Evolutionary conservation across 148 eudicot species (phyloP), one percentile per base, ranked within the genome.

Genomic region (Rhododendron henanense): DNA sequence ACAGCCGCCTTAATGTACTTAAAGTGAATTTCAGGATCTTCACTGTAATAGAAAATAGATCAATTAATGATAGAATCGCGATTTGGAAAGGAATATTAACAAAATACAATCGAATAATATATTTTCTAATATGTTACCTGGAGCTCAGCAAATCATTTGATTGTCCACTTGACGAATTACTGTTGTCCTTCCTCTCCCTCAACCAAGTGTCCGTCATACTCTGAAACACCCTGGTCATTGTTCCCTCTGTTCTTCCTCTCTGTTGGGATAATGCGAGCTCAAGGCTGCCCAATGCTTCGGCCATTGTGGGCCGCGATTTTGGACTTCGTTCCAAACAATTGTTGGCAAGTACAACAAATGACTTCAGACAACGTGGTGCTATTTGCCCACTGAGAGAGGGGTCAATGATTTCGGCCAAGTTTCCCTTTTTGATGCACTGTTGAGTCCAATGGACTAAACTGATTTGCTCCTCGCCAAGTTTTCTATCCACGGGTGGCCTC

Each of bases 1-100:
- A 0, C 57, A 53, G 57, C 57, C 14, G 94, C 94, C 88, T 95
- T 96, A 87, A 94, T 35, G 37, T 35, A 35, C 37, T 35, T 35
- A 35, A 35, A 35, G 35, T 1, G 35, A 33, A 33, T 23, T 63
- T 63, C 28, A n/a, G 71, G 71, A n/a, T 63, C 31, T 13, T 63
- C 13, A 23, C 71, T 63, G 71, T 9, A 8, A 63, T 3, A 63
- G 0, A 63, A 63, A 10, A 63, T 23, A 63, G 71, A 63, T 63
- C 3, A 1, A n/a, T 8, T 4, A 2, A n/a, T 63, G 2, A 63
- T 2, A 63, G 2, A 21, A 63, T 2, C 69, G 8, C 10, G n/a
- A n/a, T n/a, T n/a, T n/a, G n/a, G n/a, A n/a, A n/a, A n/a, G n/a
- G n/a, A n/a, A 8, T 63, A 23, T n/a, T 63, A 0, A 63, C 10